Evolutionary conservation across 306 rosid species (phyloP).

Genomic region (Rosa chinensis): DNA sequence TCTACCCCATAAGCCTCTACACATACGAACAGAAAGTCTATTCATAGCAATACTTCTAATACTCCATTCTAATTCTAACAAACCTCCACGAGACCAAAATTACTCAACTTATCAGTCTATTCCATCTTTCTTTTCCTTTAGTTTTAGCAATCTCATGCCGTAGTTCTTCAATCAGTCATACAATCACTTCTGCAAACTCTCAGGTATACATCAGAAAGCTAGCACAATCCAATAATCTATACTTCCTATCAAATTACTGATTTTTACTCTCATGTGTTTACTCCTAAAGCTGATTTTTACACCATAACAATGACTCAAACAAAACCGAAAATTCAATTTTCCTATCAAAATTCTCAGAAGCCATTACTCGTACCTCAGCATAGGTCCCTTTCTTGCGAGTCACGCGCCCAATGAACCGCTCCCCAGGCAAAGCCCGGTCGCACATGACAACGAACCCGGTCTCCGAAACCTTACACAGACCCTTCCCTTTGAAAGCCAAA

Average conservation of each 20-base stretch:
- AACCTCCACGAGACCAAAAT: neutral
- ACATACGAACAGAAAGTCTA: neutral
- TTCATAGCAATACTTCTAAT: neutral
- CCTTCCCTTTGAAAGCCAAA: constrained; percentile 85
- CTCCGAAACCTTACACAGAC: constrained; percentile 74
- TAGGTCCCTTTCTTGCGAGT: constrained; percentile 78
- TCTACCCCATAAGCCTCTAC: too few species aligned
- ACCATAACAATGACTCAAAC: neutral
- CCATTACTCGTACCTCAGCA: constrained; percentile 50
- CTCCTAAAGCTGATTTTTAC: neutral
- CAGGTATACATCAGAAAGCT: neutral
- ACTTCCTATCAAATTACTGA: neutral
- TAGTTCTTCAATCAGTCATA: too few species aligned
- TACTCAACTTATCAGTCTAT: neutral
- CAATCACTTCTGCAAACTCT: neutral
- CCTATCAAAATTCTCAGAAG: neutral
- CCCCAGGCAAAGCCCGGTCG: constrained; percentile 94
- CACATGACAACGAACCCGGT: constrained; percentile 88
- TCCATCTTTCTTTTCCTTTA: neutral
- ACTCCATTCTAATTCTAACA: neutral
- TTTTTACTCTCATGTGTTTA: neutral
- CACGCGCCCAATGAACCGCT: constrained; percentile 84
- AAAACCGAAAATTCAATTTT: neutral
- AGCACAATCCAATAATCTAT: neutral
- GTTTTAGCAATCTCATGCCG: neutral